Evolutionary conservation across 768 basidiomycete species (phyloP), one percentile per base, ranked within the genome.

Genomic region (Podaxis sp.): DNA sequence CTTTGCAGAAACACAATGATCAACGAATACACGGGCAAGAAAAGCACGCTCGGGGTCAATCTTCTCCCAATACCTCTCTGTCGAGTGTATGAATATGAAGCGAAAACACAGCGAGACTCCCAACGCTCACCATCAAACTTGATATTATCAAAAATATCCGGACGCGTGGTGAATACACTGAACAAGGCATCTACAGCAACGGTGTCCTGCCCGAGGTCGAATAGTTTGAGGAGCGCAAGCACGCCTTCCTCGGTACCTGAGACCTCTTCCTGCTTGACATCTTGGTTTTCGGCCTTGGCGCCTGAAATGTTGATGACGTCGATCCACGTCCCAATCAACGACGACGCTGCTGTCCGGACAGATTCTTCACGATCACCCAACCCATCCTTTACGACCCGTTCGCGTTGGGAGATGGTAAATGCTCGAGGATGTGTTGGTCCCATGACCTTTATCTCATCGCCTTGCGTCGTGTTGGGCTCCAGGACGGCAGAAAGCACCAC

Each of bases 321-420:
- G 5, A 92, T 79, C 96, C 96, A 98, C 5, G 74, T 77, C 0
- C 80, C 84, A 14, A 98, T 72, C 50, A 97, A 81, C 1, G 80
- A 80, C 1, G 81, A 86, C 0, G 94, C 88, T 0, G 91, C 92
- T 16, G 80, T 74, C 32, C 87, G 80, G 2, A 98, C 93, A 1
- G 74, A 70, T 0, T 80, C 76, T 61, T 97, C 93, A 27, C 96
- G 83, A 72, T 98, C 96, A 0, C 91, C 88, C 2, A 98, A 77
- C 1, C 96, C 96, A 67, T 90, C 86, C 18, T 83, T 81, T 1
- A 96, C 84, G 50, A 96, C 82, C 23, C 83, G 75, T 66, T 93
- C 90, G 10, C 95, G 79, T 66, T 95, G 91, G 0, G 81, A 74
- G 27, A 91, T 85, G 1, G 81, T 82, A 40, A 98, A 76, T 2